These are phyloP conservation scores for Odonthalia washingtoniensis DNA, from an alignment of 31 red algal species.

Conservation along the genomic window DNA sequence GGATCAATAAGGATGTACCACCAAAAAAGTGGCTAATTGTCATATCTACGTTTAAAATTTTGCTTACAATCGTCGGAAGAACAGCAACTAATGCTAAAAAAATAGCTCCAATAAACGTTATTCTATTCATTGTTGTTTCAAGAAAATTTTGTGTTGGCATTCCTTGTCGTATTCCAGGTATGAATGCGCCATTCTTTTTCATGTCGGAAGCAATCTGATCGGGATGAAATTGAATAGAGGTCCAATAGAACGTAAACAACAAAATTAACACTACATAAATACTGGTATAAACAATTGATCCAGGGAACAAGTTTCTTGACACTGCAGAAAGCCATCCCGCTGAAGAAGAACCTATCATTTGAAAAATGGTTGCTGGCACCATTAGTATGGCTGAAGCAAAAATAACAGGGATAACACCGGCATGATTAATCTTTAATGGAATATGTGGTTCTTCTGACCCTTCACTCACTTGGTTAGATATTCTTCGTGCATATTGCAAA, in stretches of 20 bases:
- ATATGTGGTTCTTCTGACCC: conserved; percentile 8
- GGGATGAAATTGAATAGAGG: conserved; percentile 9
- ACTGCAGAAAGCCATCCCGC: neutral
- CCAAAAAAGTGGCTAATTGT: conserved; percentile 5
- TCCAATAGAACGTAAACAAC: conserved; percentile 1
- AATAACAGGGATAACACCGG: conserved; percentile 15
- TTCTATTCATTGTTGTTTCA: neutral
- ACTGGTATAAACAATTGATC: conserved; percentile 1
- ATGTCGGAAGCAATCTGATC: conserved; percentile 19
- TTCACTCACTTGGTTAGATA: conserved; percentile 9
- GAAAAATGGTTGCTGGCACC: conserved; percentile 1
- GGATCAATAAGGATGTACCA: neutral
- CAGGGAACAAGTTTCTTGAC: neutral
- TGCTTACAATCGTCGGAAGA: conserved; percentile 16
- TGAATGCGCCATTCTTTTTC: conserved; percentile 16
- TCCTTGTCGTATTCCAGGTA: conserved; percentile 23
- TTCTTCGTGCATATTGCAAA: conserved; percentile 1
- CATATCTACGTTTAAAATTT: neutral
- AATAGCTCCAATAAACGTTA: conserved; percentile 9
- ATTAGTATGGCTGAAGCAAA: conserved; percentile 1
- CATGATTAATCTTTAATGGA: conserved; percentile 21
- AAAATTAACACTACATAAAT: conserved; percentile 18
- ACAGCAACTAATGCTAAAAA: conserved; percentile 6
- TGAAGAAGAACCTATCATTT: conserved; percentile 5
- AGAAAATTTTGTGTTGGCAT: conserved; percentile 4